phyloP scores from a whole-genome alignment of 345 rosid species.

The Citrus unshiu region DNA sequence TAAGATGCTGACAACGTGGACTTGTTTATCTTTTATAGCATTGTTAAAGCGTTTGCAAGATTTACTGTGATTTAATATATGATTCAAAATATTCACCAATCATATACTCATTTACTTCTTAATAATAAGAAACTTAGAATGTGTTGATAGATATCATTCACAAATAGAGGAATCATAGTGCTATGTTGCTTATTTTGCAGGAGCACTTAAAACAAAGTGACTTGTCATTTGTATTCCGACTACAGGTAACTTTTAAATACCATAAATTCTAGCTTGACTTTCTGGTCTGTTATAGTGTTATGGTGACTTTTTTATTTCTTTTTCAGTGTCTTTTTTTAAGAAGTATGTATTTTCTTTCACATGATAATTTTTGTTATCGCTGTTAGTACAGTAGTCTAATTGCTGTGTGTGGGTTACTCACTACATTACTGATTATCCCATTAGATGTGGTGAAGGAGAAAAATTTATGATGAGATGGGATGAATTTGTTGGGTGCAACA shows the following conservation, averaged over 20 bases:
- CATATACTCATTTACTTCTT: background rate
- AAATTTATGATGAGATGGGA: background rate
- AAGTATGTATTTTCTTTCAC: background rate
- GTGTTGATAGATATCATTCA: background rate
- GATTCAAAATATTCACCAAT: conserved; percentile 9
- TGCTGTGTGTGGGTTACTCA: background rate
- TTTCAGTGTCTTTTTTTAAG: background rate
- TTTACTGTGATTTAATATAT: background rate
- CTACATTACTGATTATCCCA: background rate
- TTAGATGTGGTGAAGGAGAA: background rate
- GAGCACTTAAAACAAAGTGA: conserved; percentile 92
- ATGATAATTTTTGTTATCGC: background rate
- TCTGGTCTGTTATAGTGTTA: background rate
- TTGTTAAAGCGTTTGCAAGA: background rate
- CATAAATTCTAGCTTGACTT: background rate
- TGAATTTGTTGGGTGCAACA: background rate
- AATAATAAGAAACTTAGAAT: background rate
- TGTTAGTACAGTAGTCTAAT: background rate
- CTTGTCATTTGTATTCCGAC: conserved; percentile 82
- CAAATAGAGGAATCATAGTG: conserved; percentile 4
- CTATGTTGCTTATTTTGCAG: conserved; percentile 43
- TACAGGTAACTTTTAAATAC: conserved; percentile 59
- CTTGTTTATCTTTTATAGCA: background rate
- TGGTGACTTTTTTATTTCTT: too few species aligned
- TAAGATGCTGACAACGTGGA: background rate